phyloP scores from a whole-genome alignment of 371 early-diverging fungal genomes.

The Cokeromyces recurvatus region DNA sequence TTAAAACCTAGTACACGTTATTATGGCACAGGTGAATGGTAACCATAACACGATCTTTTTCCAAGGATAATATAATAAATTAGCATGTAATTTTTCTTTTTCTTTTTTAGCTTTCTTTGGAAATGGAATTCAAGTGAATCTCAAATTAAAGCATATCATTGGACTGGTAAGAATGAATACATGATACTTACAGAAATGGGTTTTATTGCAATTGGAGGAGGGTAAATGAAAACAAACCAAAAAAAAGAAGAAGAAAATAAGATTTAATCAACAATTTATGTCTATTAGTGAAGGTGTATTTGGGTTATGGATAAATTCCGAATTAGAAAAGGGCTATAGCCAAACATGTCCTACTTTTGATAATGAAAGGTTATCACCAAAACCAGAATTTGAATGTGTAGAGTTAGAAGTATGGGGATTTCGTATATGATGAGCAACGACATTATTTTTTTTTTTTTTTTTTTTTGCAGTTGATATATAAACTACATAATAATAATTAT shows the following conservation, averaged over 20 bases:
- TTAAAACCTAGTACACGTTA: constrained; percentile 64
- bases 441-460: no score
- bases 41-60: constrained; percentile 10
- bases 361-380: constrained; percentile 64
- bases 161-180: constrained; percentile 90
- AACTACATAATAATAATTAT: background rate
- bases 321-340: constrained; percentile 82
- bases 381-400: constrained; percentile 23
- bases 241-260: background rate
- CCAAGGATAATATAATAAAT: constrained; percentile 2
- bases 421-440: constrained; percentile 11
- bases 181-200: constrained; percentile 76
- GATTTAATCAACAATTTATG: background rate
- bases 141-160: constrained; percentile 59
- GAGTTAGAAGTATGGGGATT: constrained; percentile 26
- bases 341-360: constrained; percentile 82
- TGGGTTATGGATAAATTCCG: constrained; percentile 88
- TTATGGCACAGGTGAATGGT: constrained; percentile 93
- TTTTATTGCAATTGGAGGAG: constrained; percentile 90
- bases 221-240: constrained; percentile 40
- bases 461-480: background rate
- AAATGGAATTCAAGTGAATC: constrained; percentile 20
- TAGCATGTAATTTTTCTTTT: background rate
- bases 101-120: constrained; percentile 38
- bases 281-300: constrained; percentile 72